Conservation (phyloP, 495 filamentous ascomycete species). For the Xylaria venustula region DNA sequence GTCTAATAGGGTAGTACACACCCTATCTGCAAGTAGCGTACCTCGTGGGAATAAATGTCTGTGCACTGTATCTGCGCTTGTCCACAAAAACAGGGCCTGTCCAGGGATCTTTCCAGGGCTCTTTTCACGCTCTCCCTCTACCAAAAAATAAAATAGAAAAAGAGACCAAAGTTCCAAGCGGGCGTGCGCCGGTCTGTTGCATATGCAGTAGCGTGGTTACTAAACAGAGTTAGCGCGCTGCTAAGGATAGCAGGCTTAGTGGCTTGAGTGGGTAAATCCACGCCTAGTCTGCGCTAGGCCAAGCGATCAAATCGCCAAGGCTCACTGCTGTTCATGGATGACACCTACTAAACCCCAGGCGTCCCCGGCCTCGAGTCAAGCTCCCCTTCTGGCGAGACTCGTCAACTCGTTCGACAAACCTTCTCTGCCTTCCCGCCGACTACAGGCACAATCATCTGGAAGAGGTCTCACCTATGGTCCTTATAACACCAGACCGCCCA, state of each 20-base stretch:
- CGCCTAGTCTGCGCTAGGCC: background rate
- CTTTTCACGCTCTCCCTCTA: too few relatives aligned
- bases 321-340: background rate
- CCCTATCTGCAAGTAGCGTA: too few relatives aligned
- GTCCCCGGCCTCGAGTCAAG: background rate
- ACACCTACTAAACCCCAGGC: conserved; percentile 7
- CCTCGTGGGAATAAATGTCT: too few relatives aligned
- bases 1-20: too few relatives aligned
- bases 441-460: background rate
- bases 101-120: background rate
- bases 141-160: background rate
- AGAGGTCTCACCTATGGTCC: background rate
- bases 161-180: background rate
- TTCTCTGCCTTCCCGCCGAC: too few relatives aligned
- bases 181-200: conserved; percentile 5
- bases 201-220: conserved; percentile 12
- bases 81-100: background rate
- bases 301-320: conserved; percentile 1
- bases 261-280: conserved; percentile 2
- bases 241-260: conserved; percentile 6
- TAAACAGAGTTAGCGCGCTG: background rate
- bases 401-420: background rate
- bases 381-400: conserved; percentile 1
- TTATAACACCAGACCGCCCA: background rate
- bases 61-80: too few relatives aligned